Evolutionary conservation across 176 grass and related monocot genomes (phyloP).

Genomic region (Canna indica): DNA sequence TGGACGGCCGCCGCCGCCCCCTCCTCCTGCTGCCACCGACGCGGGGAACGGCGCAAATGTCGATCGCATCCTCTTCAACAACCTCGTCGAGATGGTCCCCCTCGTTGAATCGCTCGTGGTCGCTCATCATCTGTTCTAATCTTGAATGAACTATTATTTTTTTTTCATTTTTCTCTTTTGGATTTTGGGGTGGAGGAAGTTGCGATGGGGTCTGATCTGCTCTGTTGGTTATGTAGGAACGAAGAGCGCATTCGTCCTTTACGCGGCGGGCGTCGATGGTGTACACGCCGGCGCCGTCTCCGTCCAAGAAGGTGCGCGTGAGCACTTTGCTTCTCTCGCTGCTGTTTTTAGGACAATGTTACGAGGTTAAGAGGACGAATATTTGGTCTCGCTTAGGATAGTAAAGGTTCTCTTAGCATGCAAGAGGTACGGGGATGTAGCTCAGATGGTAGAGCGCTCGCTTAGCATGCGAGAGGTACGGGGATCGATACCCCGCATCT

Average conservation of each 20-base stretch:
- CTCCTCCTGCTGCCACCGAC: too few species aligned
- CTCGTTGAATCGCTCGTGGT: conserved; percentile 99
- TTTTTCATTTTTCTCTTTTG: too few species aligned
- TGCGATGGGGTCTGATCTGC: background rate
- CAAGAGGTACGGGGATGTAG: conserved; percentile 92
- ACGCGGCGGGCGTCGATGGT: conserved; percentile 63
- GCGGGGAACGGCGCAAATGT: conserved; percentile 44
- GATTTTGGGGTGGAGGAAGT: too few species aligned
- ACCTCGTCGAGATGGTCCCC: conserved; percentile 95
- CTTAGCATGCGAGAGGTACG: conserved; percentile 99
- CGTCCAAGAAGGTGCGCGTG: conserved; percentile 51
- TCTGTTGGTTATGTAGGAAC: conserved; percentile 34
- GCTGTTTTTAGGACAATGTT: background rate
- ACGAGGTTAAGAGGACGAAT: too few species aligned
- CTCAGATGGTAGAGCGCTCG: conserved; percentile 98
- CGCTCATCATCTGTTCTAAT: background rate
- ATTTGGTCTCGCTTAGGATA: too few species aligned
- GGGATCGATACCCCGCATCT: conserved; percentile 95
- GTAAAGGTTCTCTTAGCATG: too few species aligned
- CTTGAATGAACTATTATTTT: too few species aligned
- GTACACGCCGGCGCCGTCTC: conserved; percentile 71
- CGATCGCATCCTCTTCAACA: conserved; percentile 88
- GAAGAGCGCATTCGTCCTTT: conserved; percentile 67
- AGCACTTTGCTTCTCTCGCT: background rate
- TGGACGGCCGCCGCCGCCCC: background rate